These are phyloP conservation scores for Mortierella hygrophila DNA, from an alignment of 192 early-diverging fungal species.

Conservation along the genomic window DNA sequence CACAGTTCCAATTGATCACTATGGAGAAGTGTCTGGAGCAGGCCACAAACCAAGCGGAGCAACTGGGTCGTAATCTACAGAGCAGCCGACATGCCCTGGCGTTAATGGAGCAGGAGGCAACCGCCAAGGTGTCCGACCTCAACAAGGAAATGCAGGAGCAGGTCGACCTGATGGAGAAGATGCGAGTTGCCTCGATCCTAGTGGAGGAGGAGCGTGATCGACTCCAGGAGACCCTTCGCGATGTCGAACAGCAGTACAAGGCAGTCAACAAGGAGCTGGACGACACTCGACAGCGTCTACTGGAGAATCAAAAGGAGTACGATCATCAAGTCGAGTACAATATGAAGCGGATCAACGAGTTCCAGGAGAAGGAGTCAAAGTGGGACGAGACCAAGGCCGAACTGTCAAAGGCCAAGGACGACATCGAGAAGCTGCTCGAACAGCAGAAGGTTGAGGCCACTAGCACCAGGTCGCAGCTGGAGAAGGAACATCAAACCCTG, in stretches of 20 bases:
- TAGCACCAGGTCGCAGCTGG: slow-evolving; percentile 14
- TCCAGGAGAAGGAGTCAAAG: slow-evolving; percentile 42
- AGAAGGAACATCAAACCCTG: slow-evolving; percentile 22
- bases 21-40: slow-evolving; percentile 54
- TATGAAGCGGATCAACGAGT: slow-evolving; percentile 47
- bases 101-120: slow-evolving; percentile 38
- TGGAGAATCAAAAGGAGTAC: slow-evolving; percentile 52
- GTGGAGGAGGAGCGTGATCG: slow-evolving; percentile 24
- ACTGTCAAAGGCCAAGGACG: slow-evolving; percentile 23
- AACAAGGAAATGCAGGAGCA: slow-evolving; percentile 41
- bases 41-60: slow-evolving; percentile 41
- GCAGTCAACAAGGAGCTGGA: slow-evolving; percentile 19
- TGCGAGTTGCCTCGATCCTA: slow-evolving; percentile 28
- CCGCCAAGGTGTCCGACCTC: slow-evolving; percentile 14
- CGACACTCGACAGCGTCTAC: slow-evolving; percentile 28
- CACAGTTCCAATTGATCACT: slow-evolving; percentile 42
- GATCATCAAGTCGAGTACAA: slow-evolving; percentile 50
- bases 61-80: slow-evolving; percentile 34
- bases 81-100: slow-evolving; percentile 14
- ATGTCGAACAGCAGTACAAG: slow-evolving; percentile 37
- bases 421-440: slow-evolving; percentile 19
- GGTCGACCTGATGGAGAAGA: slow-evolving; percentile 36
- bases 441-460: slow-evolving; percentile 15
- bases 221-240: slow-evolving; percentile 7
- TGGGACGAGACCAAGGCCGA: slow-evolving; percentile 38